Evolutionary conservation across 116 monocot genomes (phyloP).

Genomic region (Cymodocea nodosa): DNA sequence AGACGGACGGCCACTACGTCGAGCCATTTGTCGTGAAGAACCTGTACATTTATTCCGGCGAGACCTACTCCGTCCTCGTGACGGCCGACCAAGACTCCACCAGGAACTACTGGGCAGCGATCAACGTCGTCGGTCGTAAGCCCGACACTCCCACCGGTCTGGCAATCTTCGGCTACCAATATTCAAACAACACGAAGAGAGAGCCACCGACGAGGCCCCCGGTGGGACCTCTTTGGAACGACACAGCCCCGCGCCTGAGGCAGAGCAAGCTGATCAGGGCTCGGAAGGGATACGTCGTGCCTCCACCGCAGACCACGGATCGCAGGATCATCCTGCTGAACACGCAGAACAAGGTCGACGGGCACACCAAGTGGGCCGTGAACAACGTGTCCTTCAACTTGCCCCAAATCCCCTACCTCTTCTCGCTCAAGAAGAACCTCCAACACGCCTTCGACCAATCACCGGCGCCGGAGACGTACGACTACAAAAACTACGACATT

Average conservation of each 20-base stretch:
- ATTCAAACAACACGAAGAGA: conserved; percentile 18
- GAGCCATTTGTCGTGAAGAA: conserved; percentile 56
- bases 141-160: conserved; percentile 46
- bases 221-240: conserved; percentile 50
- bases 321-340: conserved; percentile 36
- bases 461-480: conserved; percentile 36
- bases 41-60: conserved; percentile 78
- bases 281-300: conserved; percentile 19
- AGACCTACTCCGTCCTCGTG: conserved; percentile 68
- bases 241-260: conserved; percentile 27
- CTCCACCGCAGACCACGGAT: conserved; percentile 28
- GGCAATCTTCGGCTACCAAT: conserved; percentile 64
- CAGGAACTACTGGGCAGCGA: conserved; percentile 54
- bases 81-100: conserved; percentile 43
- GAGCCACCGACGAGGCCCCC: conserved; percentile 35
- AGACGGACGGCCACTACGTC: conserved; percentile 76
- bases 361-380: conserved; percentile 27
- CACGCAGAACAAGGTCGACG: conserved; percentile 53
- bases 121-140: conserved; percentile 55
- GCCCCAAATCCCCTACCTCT: conserved; percentile 40
- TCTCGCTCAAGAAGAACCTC: conserved; percentile 25
- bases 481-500: conserved; percentile 37
- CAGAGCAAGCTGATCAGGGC: conserved; percentile 34
- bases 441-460: conserved; percentile 15
- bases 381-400: conserved; percentile 48